These are phyloP conservation scores for Dictyostelium capitatum DNA, from an alignment of 78 protist species.

Conservation along the genomic window DNA sequence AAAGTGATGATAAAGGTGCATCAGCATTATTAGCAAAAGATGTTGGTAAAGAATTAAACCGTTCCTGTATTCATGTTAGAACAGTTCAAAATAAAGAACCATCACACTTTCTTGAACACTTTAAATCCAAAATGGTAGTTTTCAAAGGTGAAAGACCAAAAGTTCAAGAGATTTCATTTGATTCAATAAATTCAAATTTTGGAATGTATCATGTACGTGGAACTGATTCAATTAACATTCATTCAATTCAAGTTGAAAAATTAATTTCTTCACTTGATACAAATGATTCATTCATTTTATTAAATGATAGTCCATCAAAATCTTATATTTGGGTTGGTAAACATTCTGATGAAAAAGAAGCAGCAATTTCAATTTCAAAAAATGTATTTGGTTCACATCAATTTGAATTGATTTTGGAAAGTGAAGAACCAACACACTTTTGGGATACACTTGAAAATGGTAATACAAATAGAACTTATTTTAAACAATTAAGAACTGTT, in stretches of 20 bases:
- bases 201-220: conserved; percentile 46
- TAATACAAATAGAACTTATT: not conserved
- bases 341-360: conserved; percentile 41
- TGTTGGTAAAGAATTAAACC: not conserved
- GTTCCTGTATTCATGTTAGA: conserved; percentile 31
- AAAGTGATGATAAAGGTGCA: conserved; percentile 21
- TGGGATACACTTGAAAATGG: not conserved
- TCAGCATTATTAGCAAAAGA: conserved; percentile 45
- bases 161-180: not conserved
- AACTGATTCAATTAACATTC: conserved; percentile 4
- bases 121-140: conserved; percentile 25
- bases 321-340: conserved; percentile 52
- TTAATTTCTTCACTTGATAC: conserved; percentile 18
- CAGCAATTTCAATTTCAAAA: not conserved
- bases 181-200: not conserved
- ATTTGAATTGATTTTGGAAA: not conserved
- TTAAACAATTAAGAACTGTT: not conserved
- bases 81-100: conserved; percentile 61
- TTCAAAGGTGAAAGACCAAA: conserved; percentile 27
- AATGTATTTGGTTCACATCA: not conserved
- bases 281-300: conserved; percentile 43
- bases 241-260: conserved; percentile 61
- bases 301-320: not conserved
- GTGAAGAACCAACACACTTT: conserved; percentile 1
- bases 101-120: conserved; percentile 34